Evolutionary conservation across 2,329 filamentous ascomycete species (phyloP).

Genomic region (Amylocarpus encephaloides): DNA sequence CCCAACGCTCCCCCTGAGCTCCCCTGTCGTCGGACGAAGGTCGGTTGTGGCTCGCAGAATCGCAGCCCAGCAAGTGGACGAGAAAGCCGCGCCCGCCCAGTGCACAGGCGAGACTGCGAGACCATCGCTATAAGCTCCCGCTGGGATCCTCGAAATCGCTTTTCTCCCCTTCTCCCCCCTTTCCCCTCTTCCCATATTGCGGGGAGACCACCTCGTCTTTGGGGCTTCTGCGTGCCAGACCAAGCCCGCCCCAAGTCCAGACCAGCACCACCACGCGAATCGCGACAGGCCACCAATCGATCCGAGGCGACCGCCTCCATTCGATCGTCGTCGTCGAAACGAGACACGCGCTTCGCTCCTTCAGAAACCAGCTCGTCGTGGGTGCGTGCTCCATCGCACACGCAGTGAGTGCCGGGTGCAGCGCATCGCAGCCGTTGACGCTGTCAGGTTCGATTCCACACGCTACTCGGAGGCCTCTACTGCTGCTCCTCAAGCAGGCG

Average conservation of each 20-base stretch:
- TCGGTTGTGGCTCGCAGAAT: neutral
- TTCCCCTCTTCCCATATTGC: conserved; percentile 5
- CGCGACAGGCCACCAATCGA: too few relatives aligned
- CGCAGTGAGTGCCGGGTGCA: neutral
- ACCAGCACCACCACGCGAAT: neutral
- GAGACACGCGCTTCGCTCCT: conserved; percentile 10
- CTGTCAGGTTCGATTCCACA: neutral
- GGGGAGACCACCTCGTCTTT: conserved; percentile 10
- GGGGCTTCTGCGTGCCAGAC: neutral
- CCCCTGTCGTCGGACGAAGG: too few relatives aligned
- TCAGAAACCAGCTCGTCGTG: neutral
- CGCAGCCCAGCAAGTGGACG: neutral
- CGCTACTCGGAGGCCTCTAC: neutral
- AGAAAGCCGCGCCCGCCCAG: neutral
- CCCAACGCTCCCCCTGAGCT: too few relatives aligned
- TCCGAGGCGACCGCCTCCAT: neutral
- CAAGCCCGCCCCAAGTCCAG: neutral
- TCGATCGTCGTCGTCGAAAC: neutral
- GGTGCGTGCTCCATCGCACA: neutral
- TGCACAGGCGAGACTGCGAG: neutral
- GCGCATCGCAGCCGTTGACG: neutral
- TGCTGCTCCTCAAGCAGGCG: neutral
- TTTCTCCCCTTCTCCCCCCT: neutral
- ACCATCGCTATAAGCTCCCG: conserved; percentile 6
- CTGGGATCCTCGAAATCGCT: neutral